phyloP scores from a whole-genome alignment of 768 basidiomycete genomes.

The Trametes villosa region DNA sequence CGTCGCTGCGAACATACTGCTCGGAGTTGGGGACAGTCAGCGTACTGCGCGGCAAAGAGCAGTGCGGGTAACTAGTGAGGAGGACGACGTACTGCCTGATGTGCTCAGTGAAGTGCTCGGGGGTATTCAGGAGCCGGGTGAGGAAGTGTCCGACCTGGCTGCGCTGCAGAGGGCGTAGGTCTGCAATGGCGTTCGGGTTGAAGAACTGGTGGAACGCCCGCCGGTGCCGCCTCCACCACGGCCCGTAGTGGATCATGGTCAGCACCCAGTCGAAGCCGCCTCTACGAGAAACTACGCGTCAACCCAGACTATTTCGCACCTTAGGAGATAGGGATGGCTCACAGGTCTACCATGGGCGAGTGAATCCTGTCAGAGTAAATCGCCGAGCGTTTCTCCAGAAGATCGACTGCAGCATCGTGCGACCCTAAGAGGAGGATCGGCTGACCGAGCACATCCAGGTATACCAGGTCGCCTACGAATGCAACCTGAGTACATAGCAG shows the following conservation, averaged over 20 bases:
- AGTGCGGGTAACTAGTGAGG: background rate
- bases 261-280: conserved; percentile 13
- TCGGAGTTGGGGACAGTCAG: too few species aligned
- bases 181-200: background rate
- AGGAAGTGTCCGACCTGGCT: background rate
- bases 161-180: conserved; percentile 3
- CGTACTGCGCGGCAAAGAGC: background rate
- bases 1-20: conserved; percentile 24
- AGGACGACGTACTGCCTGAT: conserved; percentile 17
- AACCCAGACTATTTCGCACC: too few species aligned
- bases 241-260: conserved; percentile 7
- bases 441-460: conserved; percentile 66
- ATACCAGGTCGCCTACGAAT: conserved; percentile 59
- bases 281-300: background rate
- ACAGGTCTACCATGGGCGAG: conserved; percentile 74
- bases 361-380: conserved; percentile 75
- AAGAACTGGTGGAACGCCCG: conserved; percentile 17
- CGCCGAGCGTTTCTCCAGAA: conserved; percentile 70
- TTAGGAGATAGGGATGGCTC: too few species aligned
- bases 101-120: conserved; percentile 9
- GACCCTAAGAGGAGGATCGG: conserved; percentile 69
- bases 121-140: background rate
- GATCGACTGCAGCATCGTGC: conserved; percentile 57
- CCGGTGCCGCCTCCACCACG: conserved; percentile 12
- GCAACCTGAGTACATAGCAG: background rate